phyloP scores from a whole-genome alignment of 2,329 filamentous ascomycete species.

The Keithomyces neogunnii region DNA sequence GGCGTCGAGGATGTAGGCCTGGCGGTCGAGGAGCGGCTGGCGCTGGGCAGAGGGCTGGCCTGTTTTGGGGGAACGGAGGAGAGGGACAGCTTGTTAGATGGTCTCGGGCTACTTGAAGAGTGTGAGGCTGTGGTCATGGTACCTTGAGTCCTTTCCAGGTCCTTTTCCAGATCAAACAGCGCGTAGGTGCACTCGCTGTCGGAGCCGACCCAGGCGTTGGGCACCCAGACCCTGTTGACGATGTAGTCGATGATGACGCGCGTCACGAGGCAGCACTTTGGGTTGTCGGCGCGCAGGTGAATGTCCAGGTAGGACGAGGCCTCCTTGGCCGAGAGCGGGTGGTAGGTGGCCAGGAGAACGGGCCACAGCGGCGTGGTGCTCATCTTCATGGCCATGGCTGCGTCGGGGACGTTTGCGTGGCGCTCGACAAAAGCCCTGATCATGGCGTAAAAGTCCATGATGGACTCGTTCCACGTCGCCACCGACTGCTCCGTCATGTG shows the following conservation, averaged over 20 bases:
- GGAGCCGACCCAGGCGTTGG: slow-evolving; percentile 29
- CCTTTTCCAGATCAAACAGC: slow-evolving; percentile 26
- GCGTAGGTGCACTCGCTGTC: slow-evolving; percentile 24
- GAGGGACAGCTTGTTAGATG: not conserved
- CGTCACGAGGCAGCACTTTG: slow-evolving; percentile 34
- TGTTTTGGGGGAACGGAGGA: slow-evolving; percentile 3
- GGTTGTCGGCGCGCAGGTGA: slow-evolving; percentile 29
- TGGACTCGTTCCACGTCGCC: slow-evolving; percentile 24
- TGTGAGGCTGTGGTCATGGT: not conserved
- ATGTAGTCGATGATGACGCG: slow-evolving; percentile 33
- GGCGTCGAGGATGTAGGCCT: slow-evolving; percentile 26
- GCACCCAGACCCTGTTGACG: slow-evolving; percentile 31
- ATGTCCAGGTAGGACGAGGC: slow-evolving; percentile 31
- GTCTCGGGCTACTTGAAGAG: too few relatives aligned
- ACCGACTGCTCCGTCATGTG: slow-evolving; percentile 27
- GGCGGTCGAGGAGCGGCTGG: slow-evolving; percentile 31
- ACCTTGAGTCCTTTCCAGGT: slow-evolving; percentile 27
- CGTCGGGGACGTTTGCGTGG: slow-evolving; percentile 23
- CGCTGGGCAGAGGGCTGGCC: slow-evolving; percentile 26
- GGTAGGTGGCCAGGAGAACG: slow-evolving; percentile 27
- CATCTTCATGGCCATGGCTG: slow-evolving; percentile 19
- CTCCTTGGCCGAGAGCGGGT: slow-evolving; percentile 28
- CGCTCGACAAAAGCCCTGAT: slow-evolving; percentile 28
- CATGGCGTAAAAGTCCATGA: slow-evolving; percentile 27
- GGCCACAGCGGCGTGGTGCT: slow-evolving; percentile 25